Percentiles rank a stretch among this genome's conserved stretches.
Evolutionary conservation across 2,329 filamentous ascomycete genomes (phyloP).

Genomic region (Atkinsonella hypoxylon): DNA sequence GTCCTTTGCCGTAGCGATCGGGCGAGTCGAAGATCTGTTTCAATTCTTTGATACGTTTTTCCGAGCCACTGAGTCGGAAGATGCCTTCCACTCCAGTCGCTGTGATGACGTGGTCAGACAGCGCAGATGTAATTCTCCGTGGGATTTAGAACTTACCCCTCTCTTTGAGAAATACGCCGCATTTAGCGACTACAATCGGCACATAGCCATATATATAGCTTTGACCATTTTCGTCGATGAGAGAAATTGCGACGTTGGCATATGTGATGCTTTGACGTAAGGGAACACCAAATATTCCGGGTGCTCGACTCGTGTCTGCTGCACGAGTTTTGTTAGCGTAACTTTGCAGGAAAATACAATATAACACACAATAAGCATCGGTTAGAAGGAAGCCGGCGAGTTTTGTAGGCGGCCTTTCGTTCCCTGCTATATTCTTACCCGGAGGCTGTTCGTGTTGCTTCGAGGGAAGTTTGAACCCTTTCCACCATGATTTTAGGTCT

Average conservation of each 20-base stretch:
- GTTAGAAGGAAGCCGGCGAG: too few species aligned
- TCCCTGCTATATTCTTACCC: conserved; percentile 27
- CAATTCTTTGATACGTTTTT: conserved; percentile 96
- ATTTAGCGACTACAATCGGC: conserved; percentile 96
- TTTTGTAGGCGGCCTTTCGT: too few species aligned
- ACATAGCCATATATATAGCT: conserved; percentile 99
- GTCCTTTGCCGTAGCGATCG: conserved; percentile 87
- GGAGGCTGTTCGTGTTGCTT: conserved; percentile 40
- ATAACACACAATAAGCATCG: too few species aligned
- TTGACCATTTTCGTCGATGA: conserved; percentile 82
- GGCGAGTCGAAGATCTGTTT: conserved; percentile 88
- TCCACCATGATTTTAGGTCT: conserved; percentile 95
- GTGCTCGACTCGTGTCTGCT: conserved; percentile 34
- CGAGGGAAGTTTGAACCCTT: conserved; percentile 67
- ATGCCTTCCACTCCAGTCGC: conserved; percentile 93
- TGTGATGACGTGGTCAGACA: conserved; percentile 27
- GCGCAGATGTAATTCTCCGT: not conserved
- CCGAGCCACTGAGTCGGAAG: conserved; percentile 88
- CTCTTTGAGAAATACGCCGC: conserved; percentile 93
- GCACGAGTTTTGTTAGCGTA: not conserved
- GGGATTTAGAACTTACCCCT: conserved; percentile 51
- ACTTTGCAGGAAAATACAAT: too few species aligned
- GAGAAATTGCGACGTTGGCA: conserved; percentile 93
- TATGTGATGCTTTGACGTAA: conserved; percentile 92
- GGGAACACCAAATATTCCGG: conserved; percentile 89